Base-by-base conservation (phyloP, 2,329 filamentous ascomycete species). In the Hortaea werneckii region DNA sequence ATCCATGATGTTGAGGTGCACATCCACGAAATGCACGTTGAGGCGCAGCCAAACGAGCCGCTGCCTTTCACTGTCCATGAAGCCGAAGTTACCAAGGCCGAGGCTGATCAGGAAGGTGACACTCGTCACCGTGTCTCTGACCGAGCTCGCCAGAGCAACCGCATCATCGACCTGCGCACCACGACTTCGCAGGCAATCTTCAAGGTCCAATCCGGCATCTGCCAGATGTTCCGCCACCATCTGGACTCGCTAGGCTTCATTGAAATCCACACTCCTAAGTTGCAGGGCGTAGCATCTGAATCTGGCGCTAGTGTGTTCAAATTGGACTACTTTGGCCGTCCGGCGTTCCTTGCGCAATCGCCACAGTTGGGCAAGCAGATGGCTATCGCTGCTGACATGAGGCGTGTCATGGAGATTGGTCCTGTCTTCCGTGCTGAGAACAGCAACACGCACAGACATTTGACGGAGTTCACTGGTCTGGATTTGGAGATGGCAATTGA, bases 311-410 rank as follows among this genome's bases (percentile, higher is more conserved):
- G 87, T 52, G 89, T 95, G 5, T 95, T 95, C 73, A 82, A 86
- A 62, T 79, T 94, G 41, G 85, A 92, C 60, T 95, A 95, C 69
- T 95, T 95, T 68, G 85, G 82, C 29, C 80, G 89, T 43, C 79
- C 79, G 13, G 89, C 88, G 3, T 95, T 92, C 71, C 70, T 95
- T 10, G 89, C 89, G 0, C 89, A 95, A 68, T 94, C 86, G 50
- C 89, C 89, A 5, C 89, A 95, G 65, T 67, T 95, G 52, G 85
- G 87, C 44, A 95, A 95, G 69, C 89, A 95, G 66, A 90, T 94
- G 85, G 79, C 81, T 43, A 87, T 95, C 37, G 86, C 87, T 5
- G 83, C 88, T 28, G 89, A 95, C 62, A 92, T 95, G 61, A 83
- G 83, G 47, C 80, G 82, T 42, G 89, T 95, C 5, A 95, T 90